Conservation (phyloP, 1,139 yeast species). For the Nakaseomyces glabratus region DNA sequence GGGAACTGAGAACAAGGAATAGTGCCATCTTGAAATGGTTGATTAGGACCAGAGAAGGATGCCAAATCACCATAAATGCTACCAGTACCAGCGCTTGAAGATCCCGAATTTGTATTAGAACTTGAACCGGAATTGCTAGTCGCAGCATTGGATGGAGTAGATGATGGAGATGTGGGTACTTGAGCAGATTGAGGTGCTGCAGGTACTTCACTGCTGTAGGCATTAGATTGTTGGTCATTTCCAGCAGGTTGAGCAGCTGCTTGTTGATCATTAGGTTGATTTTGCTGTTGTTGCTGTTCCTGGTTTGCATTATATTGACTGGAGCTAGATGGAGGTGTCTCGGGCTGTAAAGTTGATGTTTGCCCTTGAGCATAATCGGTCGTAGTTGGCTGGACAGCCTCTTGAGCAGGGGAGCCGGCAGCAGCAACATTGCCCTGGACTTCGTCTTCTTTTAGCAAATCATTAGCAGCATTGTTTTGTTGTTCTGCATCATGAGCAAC, state of each 20-base stretch:
- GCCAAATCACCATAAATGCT: conserved; percentile 49
- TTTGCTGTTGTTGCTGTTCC: neutral
- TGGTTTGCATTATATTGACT: conserved; percentile 1
- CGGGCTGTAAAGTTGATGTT: neutral
- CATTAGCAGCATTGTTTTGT: conserved; percentile 11
- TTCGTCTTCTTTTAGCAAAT: conserved; percentile 4
- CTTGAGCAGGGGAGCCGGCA: conserved; percentile 26
- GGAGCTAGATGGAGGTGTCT: neutral
- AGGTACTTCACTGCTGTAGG: conserved; percentile 38
- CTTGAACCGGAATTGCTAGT: conserved; percentile 25
- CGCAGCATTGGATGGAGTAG: conserved; percentile 20
- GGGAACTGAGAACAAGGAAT: conserved; percentile 54
- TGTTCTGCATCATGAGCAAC: conserved; percentile 43
- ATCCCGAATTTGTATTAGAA: conserved; percentile 23
- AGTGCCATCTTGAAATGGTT: conserved; percentile 54
- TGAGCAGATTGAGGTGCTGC: conserved; percentile 5
- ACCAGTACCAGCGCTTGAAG: conserved; percentile 30
- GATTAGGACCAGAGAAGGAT: conserved; percentile 44
- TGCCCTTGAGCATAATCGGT: conserved; percentile 10
- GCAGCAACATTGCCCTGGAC: conserved; percentile 9
- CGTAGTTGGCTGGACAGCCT: conserved; percentile 14
- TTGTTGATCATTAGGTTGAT: neutral
- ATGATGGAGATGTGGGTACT: conserved; percentile 12
- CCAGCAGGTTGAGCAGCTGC: neutral
- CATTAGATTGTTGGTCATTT: conserved; percentile 36